These are phyloP conservation scores for Colletotrichum falcatum DNA, from an alignment of 2,329 filamentous ascomycete species.

Conservation along the genomic window DNA sequence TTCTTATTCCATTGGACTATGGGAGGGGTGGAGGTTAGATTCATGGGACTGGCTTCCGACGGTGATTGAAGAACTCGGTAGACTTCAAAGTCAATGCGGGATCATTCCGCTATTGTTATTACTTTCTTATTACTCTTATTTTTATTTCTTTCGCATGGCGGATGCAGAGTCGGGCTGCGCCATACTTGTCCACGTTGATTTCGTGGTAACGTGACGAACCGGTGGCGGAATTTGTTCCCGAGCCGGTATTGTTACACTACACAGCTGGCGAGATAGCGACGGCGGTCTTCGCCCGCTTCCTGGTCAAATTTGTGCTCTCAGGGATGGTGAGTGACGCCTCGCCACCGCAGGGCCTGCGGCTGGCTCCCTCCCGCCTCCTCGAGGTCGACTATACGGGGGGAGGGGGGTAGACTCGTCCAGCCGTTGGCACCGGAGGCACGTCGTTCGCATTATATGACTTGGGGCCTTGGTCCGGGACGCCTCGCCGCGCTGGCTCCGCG, in stretches of 20 bases:
- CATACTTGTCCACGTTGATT: background rate
- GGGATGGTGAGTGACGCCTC: too few relatives aligned
- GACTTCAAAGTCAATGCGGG: constrained; percentile 31
- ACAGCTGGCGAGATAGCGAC: too few relatives aligned
- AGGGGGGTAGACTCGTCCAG: too few relatives aligned
- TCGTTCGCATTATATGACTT: too few relatives aligned
- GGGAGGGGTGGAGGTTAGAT: constrained; percentile 17
- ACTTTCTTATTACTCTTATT: background rate
- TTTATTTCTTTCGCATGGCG: background rate
- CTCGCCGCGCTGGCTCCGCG: too few relatives aligned
- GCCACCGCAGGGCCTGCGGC: background rate
- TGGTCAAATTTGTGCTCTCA: too few relatives aligned
- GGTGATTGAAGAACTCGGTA: constrained; percentile 31
- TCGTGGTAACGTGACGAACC: background rate
- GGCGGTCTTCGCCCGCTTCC: too few relatives aligned
- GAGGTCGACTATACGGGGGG: background rate
- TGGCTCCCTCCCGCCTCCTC: background rate
- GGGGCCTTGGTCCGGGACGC: too few relatives aligned
- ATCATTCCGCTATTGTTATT: background rate
- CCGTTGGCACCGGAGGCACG: too few relatives aligned
- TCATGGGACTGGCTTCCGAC: constrained; percentile 8
- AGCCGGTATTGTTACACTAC: too few relatives aligned
- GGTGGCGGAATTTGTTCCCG: background rate
- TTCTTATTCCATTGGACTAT: constrained; percentile 29
- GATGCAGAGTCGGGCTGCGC: too few relatives aligned